Base-by-base conservation (phyloP, 2,329 filamentous ascomycete genomes). In the Diaporthe caulivora region DNA sequence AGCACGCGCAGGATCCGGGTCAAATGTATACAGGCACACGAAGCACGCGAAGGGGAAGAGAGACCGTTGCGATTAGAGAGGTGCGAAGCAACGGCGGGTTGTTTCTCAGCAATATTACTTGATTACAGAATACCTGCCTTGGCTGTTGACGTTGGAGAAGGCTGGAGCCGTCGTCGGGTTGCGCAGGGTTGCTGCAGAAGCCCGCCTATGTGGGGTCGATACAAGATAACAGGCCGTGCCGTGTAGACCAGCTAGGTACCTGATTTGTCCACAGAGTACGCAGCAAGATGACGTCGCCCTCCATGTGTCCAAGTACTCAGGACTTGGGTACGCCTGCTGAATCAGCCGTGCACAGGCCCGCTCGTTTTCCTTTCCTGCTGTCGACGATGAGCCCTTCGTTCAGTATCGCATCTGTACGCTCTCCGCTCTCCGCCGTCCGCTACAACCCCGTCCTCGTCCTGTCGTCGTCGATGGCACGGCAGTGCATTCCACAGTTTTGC, bases 211-310 rank as follows among this genome's bases (percentile, higher is more conserved):
- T 64, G 58, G 58, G 58, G 58, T 64, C 17, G 26, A n/a, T n/a
- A n/a, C n/a, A n/a, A 47, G 42, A 24, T 17, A 40, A n/a, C 31
- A 47, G n/a, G n/a, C n/a, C n/a, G n/a, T n/a, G n/a, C n/a, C n/a
- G n/a, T n/a, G n/a, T n/a, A n/a, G n/a, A n/a, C n/a, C n/a, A n/a
- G n/a, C n/a, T n/a, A n/a, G n/a, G n/a, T n/a, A n/a, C n/a, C n/a
- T n/a, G n/a, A n/a, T n/a, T n/a, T n/a, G n/a, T n/a, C n/a, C n/a
- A n/a, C n/a, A n/a, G n/a, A 60, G 37, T 18, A 26, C n/a, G 21
- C 8, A n/a, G 55, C 42, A 37, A 65, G 44, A 65, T 65, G 60
- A 65, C 60, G 60, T 65, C 60, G 60, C 60, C 60, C n/a, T n/a
- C n/a, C n/a, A n/a, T n/a, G n/a, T n/a, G 53, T 21, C n/a, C 31